Percentiles rank a stretch among this genome's conserved stretches.
Evolutionary conservation across 2,329 filamentous ascomycete genomes (phyloP).

Genomic region (Trichoderma arundinaceum): DNA sequence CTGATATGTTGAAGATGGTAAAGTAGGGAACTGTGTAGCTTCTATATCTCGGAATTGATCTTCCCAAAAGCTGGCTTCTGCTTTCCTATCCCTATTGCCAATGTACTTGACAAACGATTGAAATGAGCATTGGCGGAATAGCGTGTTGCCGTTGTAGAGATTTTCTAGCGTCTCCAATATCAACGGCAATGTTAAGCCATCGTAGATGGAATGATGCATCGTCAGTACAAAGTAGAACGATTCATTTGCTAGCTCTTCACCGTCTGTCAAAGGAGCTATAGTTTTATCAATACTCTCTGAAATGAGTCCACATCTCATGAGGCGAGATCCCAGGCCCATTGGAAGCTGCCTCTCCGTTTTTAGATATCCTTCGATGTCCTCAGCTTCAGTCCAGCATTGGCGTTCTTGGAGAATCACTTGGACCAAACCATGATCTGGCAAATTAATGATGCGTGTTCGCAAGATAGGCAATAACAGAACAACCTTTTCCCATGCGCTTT

Average conservation of each 20-base stretch:
- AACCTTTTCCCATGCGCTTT: conserved; percentile 4
- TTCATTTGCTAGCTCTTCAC: too few species aligned
- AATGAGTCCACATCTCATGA: background rate
- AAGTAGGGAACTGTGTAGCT: background rate
- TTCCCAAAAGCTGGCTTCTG: conserved; percentile 7
- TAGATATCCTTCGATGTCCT: background rate
- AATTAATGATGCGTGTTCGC: conserved; percentile 17
- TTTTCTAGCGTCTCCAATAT: conserved; percentile 8
- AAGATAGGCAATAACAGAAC: conserved; percentile 4
- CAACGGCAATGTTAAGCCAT: conserved; percentile 10
- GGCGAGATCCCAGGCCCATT: background rate
- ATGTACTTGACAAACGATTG: conserved; percentile 19
- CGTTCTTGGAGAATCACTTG: conserved; percentile 18
- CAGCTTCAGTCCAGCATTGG: background rate
- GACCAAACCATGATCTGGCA: conserved; percentile 1
- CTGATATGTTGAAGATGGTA: conserved; percentile 10
- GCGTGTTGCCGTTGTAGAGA: background rate
- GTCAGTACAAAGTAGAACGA: conserved; percentile 22
- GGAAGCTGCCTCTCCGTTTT: background rate
- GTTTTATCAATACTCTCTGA: background rate
- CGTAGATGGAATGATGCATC: conserved; percentile 26
- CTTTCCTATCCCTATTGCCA: background rate
- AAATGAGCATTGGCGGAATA: background rate
- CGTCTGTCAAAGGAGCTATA: too few species aligned
- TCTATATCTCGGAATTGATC: conserved; percentile 7